phyloP scores from a whole-genome alignment of 1,284 basidiomycete genomes.

The Ganoderma lucidum region DNA sequence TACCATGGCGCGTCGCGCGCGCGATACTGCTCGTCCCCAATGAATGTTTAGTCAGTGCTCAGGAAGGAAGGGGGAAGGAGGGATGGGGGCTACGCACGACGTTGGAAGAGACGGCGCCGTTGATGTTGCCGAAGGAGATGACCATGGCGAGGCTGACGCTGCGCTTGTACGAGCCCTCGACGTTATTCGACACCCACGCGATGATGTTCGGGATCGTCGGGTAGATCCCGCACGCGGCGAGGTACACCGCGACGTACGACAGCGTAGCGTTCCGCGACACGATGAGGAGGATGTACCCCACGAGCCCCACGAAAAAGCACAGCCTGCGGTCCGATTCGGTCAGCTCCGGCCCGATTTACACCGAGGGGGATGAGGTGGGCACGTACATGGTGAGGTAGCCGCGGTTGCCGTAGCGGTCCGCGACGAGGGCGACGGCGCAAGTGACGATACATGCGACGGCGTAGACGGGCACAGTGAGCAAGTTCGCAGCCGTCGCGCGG shows the following conservation, averaged over 20 bases:
- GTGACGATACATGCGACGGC: slow-evolving; percentile 71
- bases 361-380: neutral
- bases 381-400: slow-evolving; percentile 71
- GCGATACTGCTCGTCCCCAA: slow-evolving; percentile 27
- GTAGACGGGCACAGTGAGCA: slow-evolving; percentile 77
- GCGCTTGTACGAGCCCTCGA: slow-evolving; percentile 63
- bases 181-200: slow-evolving; percentile 77
- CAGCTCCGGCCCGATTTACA: neutral
- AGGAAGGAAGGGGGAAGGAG: neutral
- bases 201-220: slow-evolving; percentile 76
- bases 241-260: slow-evolving; percentile 75
- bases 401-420: slow-evolving; percentile 66
- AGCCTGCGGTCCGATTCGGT: slow-evolving; percentile 49
- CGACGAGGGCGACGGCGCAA: slow-evolving; percentile 66
- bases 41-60: neutral
- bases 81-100: slow-evolving; percentile 45
- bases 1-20: slow-evolving; percentile 51
- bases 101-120: slow-evolving; percentile 56
- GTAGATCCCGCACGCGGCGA: slow-evolving; percentile 80
- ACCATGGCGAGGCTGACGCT: slow-evolving; percentile 52
- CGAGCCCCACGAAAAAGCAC: slow-evolving; percentile 41
- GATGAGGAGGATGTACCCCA: slow-evolving; percentile 77
- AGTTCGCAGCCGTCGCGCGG: slow-evolving; percentile 75
- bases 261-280: slow-evolving; percentile 65
- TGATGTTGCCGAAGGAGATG: slow-evolving; percentile 53